A percentile compares a stretch with the other conserved stretches of the same genome.
phyloP scores from a whole-genome alignment of 192 early-diverging fungal genomes.

The Pecoramyces ruminantium region DNA sequence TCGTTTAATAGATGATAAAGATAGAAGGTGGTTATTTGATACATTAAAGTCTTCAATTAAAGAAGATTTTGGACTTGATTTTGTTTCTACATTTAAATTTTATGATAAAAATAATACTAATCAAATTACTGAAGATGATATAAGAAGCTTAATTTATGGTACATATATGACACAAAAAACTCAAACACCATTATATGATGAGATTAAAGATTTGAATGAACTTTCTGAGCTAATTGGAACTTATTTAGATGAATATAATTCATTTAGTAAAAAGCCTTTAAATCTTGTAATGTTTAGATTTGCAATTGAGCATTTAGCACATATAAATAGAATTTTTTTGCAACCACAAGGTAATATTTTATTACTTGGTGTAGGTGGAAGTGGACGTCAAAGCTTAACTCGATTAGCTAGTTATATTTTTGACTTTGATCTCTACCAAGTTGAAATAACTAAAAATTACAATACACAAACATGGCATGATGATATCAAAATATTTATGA shows the following conservation, averaged over 20 bases:
- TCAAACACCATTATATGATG: slow-evolving; percentile 23
- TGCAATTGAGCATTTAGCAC: slow-evolving; percentile 36
- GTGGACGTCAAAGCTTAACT: slow-evolving; percentile 34
- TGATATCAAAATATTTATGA: slow-evolving; percentile 36
- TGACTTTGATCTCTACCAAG: slow-evolving; percentile 37
- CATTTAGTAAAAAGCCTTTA: slow-evolving; percentile 41
- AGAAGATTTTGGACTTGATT: slow-evolving; percentile 21
- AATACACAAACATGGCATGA: slow-evolving; percentile 35
- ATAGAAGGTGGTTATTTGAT: slow-evolving; percentile 30
- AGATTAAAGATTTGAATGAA: slow-evolving; percentile 25
- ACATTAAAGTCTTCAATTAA: slow-evolving; percentile 18
- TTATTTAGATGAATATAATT: slow-evolving; percentile 28
- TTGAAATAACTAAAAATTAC: slow-evolving; percentile 40
- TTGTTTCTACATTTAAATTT: slow-evolving; percentile 18
- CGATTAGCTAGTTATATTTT: slow-evolving; percentile 38
- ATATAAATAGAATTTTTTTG: slow-evolving; percentile 30
- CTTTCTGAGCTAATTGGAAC: slow-evolving; percentile 32
- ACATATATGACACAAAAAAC: slow-evolving; percentile 31
- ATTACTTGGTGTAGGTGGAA: slow-evolving; percentile 38
- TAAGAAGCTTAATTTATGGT: slow-evolving; percentile 36
- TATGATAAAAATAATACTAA: slow-evolving; percentile 28
- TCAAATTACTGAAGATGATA: slow-evolving; percentile 22
- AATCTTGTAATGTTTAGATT: slow-evolving; percentile 43
- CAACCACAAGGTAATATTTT: slow-evolving; percentile 40
- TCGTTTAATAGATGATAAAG: slow-evolving; percentile 33